phyloP scores from a whole-genome alignment of 805 yeast species.

The Sugiyamaella smithiae region DNA sequence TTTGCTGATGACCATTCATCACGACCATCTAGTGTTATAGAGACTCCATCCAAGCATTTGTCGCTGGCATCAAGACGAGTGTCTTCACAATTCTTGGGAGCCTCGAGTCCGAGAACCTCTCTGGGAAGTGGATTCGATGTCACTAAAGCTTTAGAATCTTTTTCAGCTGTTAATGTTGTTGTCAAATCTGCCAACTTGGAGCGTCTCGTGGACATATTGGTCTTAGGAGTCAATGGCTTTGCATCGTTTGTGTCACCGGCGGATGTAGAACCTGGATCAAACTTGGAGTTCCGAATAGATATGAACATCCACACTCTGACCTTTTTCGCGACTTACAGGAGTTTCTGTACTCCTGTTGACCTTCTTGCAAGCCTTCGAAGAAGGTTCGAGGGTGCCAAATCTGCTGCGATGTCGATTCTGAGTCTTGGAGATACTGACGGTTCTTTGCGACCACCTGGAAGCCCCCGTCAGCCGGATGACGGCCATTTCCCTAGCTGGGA shows the following conservation, averaged over 20 bases:
- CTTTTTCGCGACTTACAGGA: slow-evolving; percentile 65
- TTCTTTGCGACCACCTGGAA: not conserved
- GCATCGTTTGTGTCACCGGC: slow-evolving; percentile 31
- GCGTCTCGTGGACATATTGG: slow-evolving; percentile 73
- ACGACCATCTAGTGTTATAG: slow-evolving; percentile 49
- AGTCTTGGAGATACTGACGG: slow-evolving; percentile 27
- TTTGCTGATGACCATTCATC: slow-evolving; percentile 38
- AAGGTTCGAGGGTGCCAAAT: slow-evolving; percentile 59
- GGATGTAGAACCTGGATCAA: slow-evolving; percentile 19
- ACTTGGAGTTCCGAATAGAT: slow-evolving; percentile 51
- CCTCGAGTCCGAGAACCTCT: slow-evolving; percentile 11
- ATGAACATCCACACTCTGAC: slow-evolving; percentile 62
- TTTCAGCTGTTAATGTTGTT: slow-evolving; percentile 41
- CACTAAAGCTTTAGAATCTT: slow-evolving; percentile 1
- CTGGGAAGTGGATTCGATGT: slow-evolving; percentile 3
- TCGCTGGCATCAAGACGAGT: slow-evolving; percentile 33
- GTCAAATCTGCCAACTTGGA: slow-evolving; percentile 71
- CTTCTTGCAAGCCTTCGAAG: slow-evolving; percentile 51
- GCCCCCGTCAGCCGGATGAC: slow-evolving; percentile 12
- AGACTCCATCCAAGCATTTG: slow-evolving; percentile 44
- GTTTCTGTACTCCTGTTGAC: slow-evolving; percentile 57
- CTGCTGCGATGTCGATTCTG: slow-evolving; percentile 56
- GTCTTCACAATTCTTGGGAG: slow-evolving; percentile 8
- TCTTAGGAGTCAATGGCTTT: slow-evolving; percentile 65
- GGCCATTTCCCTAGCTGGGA: slow-evolving; percentile 29